Conservation (phyloP, 371 early-diverging fungal species). For the Homolaphlyctis polyrhiza region DNA sequence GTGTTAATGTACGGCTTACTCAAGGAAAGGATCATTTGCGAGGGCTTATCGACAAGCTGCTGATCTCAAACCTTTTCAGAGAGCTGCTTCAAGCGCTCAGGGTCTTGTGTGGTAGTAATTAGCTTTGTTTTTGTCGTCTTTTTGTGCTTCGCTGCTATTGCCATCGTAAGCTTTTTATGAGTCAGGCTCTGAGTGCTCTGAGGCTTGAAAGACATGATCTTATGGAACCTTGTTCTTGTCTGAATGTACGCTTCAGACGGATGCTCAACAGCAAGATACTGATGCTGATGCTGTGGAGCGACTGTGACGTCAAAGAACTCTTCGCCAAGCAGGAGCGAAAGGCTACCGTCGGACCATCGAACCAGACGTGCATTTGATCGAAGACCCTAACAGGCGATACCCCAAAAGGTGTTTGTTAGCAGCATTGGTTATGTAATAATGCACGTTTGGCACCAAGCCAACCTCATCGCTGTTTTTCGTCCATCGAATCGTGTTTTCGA, state of each 20-base stretch:
- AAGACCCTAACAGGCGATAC: background rate
- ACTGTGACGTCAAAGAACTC: conserved; percentile 69
- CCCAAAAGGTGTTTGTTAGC: background rate
- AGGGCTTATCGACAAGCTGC: too few species aligned
- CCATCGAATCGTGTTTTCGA: conserved; percentile 80
- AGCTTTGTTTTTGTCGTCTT: conserved; percentile 62
- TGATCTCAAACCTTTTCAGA: conserved; percentile 23
- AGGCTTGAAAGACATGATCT: conserved; percentile 68
- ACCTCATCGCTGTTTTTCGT: conserved; percentile 30
- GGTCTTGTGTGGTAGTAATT: conserved; percentile 42
- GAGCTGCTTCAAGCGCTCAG: conserved; percentile 21
- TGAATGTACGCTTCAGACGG: conserved; percentile 57
- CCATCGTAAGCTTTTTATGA: conserved; percentile 60
- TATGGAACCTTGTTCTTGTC: conserved; percentile 59
- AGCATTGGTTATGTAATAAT: background rate
- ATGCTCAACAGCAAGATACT: conserved; percentile 64
- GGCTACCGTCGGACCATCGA: conserved; percentile 76
- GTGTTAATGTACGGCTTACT: background rate
- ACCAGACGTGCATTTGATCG: conserved; percentile 71
- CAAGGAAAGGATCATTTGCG: background rate
- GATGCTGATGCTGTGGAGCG: conserved; percentile 54
- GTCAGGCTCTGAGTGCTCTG: conserved; percentile 52
- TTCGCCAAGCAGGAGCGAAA: conserved; percentile 68
- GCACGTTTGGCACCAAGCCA: background rate
- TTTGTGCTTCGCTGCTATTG: conserved; percentile 60